These are phyloP conservation scores for Eucalyptus pumila DNA, from an alignment of 345 rosid genomes.

Conservation along the genomic window DNA sequence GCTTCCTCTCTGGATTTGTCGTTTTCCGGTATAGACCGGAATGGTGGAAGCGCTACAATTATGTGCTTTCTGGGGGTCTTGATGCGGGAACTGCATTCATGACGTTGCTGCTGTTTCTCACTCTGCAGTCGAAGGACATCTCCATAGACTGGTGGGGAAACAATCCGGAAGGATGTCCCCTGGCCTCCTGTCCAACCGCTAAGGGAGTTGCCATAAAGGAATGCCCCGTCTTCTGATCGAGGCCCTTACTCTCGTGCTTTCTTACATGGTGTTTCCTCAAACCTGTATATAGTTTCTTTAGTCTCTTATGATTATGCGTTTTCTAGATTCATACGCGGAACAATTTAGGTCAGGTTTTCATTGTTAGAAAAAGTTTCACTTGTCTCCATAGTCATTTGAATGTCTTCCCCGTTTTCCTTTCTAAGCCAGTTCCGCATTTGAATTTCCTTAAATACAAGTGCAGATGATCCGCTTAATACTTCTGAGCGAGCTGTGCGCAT, in stretches of 20 bases:
- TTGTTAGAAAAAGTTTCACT: neutral
- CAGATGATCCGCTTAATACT: neutral
- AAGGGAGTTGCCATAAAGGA: slow-evolving; percentile 33
- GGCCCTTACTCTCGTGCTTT: neutral
- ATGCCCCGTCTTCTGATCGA: slow-evolving; percentile 32
- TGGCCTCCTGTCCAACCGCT: slow-evolving; percentile 70
- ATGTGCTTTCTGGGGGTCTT: slow-evolving; percentile 56
- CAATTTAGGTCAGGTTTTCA: neutral
- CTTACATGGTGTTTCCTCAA: neutral
- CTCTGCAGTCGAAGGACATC: slow-evolving; percentile 28
- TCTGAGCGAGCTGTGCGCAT: neutral
- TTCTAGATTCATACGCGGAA: neutral
- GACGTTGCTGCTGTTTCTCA: slow-evolving; percentile 38
- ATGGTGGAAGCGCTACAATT: slow-evolving; percentile 63
- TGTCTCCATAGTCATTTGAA: neutral
- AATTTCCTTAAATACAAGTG: neutral
- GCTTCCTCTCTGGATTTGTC: slow-evolving; percentile 42
- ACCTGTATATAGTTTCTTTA: neutral
- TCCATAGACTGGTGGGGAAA: slow-evolving; percentile 68
- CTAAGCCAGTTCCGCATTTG: neutral
- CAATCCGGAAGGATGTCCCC: slow-evolving; percentile 36
- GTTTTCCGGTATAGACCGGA: slow-evolving; percentile 27
- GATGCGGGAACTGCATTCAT: slow-evolving; percentile 79
- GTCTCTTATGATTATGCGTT: neutral
- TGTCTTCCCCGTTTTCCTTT: neutral